Evolutionary conservation across 257 asterid genomes (phyloP), one percentile per base, ranked within the genome.

Genomic region (Solanum ahanhuiri): DNA sequence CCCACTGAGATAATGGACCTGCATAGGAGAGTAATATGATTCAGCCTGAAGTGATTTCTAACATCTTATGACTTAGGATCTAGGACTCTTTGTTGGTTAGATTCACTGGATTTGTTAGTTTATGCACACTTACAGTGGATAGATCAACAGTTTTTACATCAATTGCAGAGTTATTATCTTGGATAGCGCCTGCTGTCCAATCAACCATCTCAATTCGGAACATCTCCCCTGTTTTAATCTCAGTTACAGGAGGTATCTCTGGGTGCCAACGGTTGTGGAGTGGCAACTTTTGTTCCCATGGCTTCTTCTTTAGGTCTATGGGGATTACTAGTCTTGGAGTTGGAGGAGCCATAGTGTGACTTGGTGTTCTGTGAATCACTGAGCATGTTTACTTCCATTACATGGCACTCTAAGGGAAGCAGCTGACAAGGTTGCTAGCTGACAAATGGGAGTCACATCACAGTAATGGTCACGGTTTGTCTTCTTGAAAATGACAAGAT

Each of bases 1-100:
- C 23, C 98, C 98, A 86, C 99, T 95, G 4, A 97, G 94, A 89
- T 97, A 94, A 91, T 97, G 99, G 70, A 93, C 98, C 99, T 97
- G 90, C 75, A 41, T 86, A 79, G 79, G 28, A 28, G 67, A 81
- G 67, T 7, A 4, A 15, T 28, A 30, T 81, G 67, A 81, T 81
- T 77, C 60, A 77, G 83, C 9, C n/a, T 43, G 37, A 81, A 48
- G 9, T 81, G 67, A 48, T 81, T 48, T 51, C 67, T 17, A 81
- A 8, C 48, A 43, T 81, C 31, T 25, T 28, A 25, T 23, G 83
- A 25, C 64, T 25, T 25, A 15, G 17, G 39, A 14, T 33, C 10
- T 34, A 34, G 48, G 25, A 18, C 23, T 41, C 34, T 75, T 23
- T 23, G 34, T 75, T 57, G 43, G 35, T 54, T 54, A 54, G 63